Conservation (phyloP, 2,329 filamentous ascomycete species). For the Ophiostoma ulmi region DNA sequence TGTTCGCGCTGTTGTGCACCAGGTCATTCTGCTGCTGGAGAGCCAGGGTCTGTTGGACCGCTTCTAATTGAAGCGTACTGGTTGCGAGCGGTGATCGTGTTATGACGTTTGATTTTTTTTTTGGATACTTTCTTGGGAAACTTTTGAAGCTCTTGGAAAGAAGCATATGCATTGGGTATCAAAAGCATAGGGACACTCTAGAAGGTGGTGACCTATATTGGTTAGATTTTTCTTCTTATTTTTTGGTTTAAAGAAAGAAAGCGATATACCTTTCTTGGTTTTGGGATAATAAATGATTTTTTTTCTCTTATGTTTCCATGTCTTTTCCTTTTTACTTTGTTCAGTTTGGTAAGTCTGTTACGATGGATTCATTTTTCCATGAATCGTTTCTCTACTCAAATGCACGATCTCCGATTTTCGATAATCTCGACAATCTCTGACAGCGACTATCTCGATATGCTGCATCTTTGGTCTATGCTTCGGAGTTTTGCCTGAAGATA, state of each 20-base stretch:
- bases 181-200: not conserved
- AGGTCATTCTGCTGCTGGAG: slow-evolving; percentile 92
- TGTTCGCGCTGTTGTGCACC: slow-evolving; percentile 89
- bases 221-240: not conserved
- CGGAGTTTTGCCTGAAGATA: not conserved
- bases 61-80: slow-evolving; percentile 38
- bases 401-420: not conserved
- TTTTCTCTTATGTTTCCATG: not conserved
- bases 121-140: not conserved
- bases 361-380: not conserved
- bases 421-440: not conserved
- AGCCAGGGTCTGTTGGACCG: slow-evolving; percentile 80
- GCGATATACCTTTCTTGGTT: not conserved
- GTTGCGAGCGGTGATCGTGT: not conserved
- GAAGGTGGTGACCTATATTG: not conserved
- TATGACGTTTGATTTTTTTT: not conserved
- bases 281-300: not conserved
- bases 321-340: not conserved
- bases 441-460: not conserved
- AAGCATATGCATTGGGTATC: slow-evolving; percentile 10
- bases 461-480: not conserved
- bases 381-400: not conserved
- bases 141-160: not conserved
- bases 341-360: not conserved
- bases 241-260: not conserved